phyloP scores from a whole-genome alignment of 176 grass and related monocot genomes.

The Cenchrus fungigraminus region DNA sequence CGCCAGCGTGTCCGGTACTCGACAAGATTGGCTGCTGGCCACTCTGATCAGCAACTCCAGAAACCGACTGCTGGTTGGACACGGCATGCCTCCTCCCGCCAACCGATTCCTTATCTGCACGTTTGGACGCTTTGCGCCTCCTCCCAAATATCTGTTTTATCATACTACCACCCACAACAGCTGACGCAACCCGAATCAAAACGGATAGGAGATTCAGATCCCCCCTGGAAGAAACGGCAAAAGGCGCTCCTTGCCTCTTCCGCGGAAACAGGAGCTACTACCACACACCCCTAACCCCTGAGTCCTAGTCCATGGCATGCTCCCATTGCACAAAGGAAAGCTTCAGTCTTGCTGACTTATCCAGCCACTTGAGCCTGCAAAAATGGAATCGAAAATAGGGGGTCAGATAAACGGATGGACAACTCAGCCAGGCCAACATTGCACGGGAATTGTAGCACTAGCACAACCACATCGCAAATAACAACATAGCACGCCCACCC shows the following conservation, averaged over 20 bases:
- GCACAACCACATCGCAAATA: background rate
- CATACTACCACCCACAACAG: constrained; percentile 32
- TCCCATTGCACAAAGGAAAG: background rate
- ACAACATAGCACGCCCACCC: background rate
- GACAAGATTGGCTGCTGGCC: constrained; percentile 15
- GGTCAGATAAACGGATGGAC: background rate
- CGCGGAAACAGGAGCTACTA: background rate
- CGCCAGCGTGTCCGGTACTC: background rate
- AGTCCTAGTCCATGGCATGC: background rate
- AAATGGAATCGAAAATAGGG: background rate
- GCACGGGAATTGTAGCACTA: background rate
- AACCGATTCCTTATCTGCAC: constrained; percentile 23
- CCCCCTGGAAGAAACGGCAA: background rate
- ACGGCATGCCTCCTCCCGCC: constrained; percentile 2
- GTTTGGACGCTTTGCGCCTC: constrained; percentile 34
- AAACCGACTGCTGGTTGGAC: constrained; percentile 8
- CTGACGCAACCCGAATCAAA: constrained; percentile 6
- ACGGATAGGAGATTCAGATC: background rate
- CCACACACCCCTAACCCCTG: constrained; percentile 4
- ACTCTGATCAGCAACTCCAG: background rate
- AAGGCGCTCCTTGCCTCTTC: background rate
- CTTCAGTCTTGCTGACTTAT: background rate
- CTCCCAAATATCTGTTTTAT: constrained; percentile 51
- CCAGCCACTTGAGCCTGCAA: constrained; percentile 21
- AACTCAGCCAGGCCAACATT: background rate